Conservation (phyloP, 768 basidiomycete species). For the Trametes cingulata region DNA sequence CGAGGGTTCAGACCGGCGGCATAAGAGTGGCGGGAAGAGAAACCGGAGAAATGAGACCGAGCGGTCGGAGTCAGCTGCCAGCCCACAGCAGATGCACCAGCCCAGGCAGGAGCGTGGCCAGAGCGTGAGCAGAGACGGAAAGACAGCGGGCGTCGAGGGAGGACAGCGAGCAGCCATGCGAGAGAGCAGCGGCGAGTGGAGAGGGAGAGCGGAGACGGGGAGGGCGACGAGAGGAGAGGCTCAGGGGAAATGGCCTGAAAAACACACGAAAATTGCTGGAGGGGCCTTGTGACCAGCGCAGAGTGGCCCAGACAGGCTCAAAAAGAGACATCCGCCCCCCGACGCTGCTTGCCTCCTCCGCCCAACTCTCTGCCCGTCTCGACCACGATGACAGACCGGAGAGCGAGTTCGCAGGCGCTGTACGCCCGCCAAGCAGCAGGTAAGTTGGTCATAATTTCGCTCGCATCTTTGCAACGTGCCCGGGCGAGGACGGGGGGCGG, state of each 20-base stretch:
- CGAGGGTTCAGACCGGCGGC: too few species aligned
- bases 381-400: background rate
- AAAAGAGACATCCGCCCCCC: background rate
- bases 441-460: too few species aligned
- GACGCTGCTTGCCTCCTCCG: too few species aligned
- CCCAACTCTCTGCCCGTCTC: too few species aligned
- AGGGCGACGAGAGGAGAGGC: background rate
- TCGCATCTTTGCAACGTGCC: background rate
- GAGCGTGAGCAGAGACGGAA: too few species aligned
- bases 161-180: too few species aligned
- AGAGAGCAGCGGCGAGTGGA: too few species aligned
- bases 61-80: background rate
- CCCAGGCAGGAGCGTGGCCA: background rate
- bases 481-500: background rate
- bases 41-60: conserved; percentile 4
- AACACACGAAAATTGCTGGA: background rate
- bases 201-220: background rate
- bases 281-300: conserved; percentile 4
- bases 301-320: background rate
- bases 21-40: background rate
- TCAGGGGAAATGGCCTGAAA: background rate
- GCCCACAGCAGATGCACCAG: background rate
- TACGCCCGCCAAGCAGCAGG: conserved; percentile 10
- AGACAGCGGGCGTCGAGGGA: too few species aligned
- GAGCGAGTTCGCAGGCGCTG: too few species aligned